phyloP scores from a whole-genome alignment of 495 filamentous ascomycete genomes.

The Trichoderma virens region DNA sequence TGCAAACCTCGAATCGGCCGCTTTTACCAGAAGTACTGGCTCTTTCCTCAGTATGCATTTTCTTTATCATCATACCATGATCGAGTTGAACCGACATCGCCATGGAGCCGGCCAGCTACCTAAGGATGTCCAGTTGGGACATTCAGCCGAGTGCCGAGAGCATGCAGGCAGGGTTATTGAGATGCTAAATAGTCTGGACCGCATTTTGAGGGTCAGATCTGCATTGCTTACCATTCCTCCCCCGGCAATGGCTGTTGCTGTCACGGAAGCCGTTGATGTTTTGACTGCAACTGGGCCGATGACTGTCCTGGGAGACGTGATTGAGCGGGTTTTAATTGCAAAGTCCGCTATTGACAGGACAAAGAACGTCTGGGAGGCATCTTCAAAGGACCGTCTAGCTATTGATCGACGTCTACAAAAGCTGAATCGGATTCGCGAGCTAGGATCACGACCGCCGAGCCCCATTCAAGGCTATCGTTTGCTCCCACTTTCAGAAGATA shows the following conservation, averaged over 20 bases:
- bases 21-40: slow-evolving; percentile 20
- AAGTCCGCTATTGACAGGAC: slow-evolving; percentile 5
- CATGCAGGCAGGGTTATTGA: slow-evolving; percentile 19
- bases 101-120: slow-evolving; percentile 7
- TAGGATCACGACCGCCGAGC: background rate
- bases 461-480: slow-evolving; percentile 7
- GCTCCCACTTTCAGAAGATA: background rate
- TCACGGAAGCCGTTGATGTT: slow-evolving; percentile 8
- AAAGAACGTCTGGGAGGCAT: background rate
- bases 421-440: slow-evolving; percentile 5
- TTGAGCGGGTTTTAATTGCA: background rate
- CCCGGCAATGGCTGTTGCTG: background rate
- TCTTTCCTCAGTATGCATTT: slow-evolving; percentile 53
- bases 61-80: slow-evolving; percentile 51
- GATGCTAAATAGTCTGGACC: slow-evolving; percentile 11
- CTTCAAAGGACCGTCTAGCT: background rate
- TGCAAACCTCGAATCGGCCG: slow-evolving; percentile 39
- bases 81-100: slow-evolving; percentile 56
- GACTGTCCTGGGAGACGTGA: background rate
- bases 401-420: slow-evolving; percentile 6
- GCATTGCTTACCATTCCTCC: background rate
- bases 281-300: slow-evolving; percentile 3
- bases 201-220: background rate
- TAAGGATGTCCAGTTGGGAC: background rate
- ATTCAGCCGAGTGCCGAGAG: slow-evolving; percentile 12